phyloP scores from a whole-genome alignment of 371 early-diverging fungal species.

The Mucor velutinosus region DNA sequence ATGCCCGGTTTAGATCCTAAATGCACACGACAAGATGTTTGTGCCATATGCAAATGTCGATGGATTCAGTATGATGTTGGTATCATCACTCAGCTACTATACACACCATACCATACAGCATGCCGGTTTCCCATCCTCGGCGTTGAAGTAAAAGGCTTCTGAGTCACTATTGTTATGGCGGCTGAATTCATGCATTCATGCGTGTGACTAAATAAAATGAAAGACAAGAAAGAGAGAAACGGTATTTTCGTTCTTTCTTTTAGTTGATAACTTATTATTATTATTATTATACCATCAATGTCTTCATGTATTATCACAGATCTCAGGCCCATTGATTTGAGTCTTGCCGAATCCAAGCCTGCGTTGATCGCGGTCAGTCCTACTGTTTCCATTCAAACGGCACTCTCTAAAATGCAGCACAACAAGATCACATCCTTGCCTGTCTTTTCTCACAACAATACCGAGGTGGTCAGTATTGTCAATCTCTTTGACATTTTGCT shows the following conservation, averaged over 20 bases:
- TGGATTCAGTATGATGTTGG: too few species aligned
- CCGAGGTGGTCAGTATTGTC: slow-evolving; percentile 57
- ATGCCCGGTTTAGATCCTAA: too few species aligned
- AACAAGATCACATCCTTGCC: slow-evolving; percentile 62
- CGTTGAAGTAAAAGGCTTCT: neutral
- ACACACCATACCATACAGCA: too few species aligned
- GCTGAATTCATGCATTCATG: neutral
- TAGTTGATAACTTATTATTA: neutral
- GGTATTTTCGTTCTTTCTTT: neutral
- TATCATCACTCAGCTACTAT: too few species aligned
- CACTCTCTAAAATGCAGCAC: slow-evolving; percentile 42
- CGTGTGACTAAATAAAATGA: neutral
- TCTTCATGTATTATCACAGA: slow-evolving; percentile 22
- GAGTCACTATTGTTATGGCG: neutral
- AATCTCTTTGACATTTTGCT: slow-evolving; percentile 58
- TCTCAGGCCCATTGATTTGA: slow-evolving; percentile 38
- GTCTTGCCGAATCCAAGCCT: slow-evolving; percentile 38
- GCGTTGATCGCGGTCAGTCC: slow-evolving; percentile 55
- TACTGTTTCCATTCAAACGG: slow-evolving; percentile 50
- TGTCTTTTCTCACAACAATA: slow-evolving; percentile 56
- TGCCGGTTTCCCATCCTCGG: too few species aligned
- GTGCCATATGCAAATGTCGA: too few species aligned
- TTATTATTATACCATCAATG: neutral
- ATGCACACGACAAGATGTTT: too few species aligned
- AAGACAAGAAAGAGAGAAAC: neutral